Base-by-base conservation (phyloP, 106 monocot species). In the Acorus gramineus region DNA sequence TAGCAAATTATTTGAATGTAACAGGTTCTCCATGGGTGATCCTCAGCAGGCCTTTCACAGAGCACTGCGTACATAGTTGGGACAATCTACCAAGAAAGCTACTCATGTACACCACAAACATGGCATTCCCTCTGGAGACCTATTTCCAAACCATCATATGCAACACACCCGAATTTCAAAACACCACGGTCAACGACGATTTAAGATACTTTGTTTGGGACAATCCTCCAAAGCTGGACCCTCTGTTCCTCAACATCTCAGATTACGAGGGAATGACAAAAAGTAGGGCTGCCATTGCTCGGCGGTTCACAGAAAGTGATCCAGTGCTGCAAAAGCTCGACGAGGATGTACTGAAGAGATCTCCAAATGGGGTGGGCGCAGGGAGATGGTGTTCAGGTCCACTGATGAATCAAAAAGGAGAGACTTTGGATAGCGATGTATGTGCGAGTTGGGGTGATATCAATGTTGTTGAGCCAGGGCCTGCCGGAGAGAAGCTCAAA, bases 21-120 rank as follows among this genome's bases (percentile, higher is more conserved):
- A 54, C 69, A 93, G 93, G 93, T 66, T 93, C 93, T 73, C 93
- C 93, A 6, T 93, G 93, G 93, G 69, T 86, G 61, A 86, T 89
- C 59, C 83, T 93, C 2, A 93, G 89, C 68, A 76, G 79, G 59
- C 56, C 71, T 50, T 93, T 93, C 55, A 11, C 77, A 47, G 85
- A 93, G 55, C 67, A 86, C 43, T 79, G 78, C 49, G 66, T 93
- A 4, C 61, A 55, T 52, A 72, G 85, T 56, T 83, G 76, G 69
- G 89, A 93, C n/a, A 93, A 89, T 62, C 86, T 93, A 57, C 93
- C 93, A 2, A 76, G 93, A 45, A 85, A 78, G 11, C 77, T 93
- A n/a, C 79, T 93, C 11, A 89, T 93, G 93, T 93, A 93, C 67
- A 83, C 81, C 60, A 14, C 89, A 2, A 93, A 93, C 61, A 79